Percentiles rank a stretch among this genome's conserved stretches.
phyloP scores from a whole-genome alignment of 108 stramenopile genomes.

The Cyclotella distinguenda region DNA sequence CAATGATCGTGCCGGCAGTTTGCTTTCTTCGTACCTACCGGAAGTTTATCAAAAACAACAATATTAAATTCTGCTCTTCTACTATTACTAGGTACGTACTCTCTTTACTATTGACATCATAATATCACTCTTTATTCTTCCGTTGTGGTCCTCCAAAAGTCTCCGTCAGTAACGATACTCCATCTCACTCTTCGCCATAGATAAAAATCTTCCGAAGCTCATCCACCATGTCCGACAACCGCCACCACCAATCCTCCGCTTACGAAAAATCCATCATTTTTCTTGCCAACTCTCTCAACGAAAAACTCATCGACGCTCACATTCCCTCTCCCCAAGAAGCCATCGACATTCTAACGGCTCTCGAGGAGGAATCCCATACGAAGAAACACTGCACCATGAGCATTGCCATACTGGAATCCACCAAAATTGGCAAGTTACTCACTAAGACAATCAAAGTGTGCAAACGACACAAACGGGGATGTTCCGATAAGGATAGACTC shows the following conservation, averaged over 20 bases:
- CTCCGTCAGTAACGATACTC: too few relatives aligned
- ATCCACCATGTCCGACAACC: too few relatives aligned
- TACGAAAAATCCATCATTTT: not conserved
- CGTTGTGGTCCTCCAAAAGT: too few relatives aligned
- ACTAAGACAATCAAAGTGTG: constrained; percentile 53
- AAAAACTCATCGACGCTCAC: constrained; percentile 13
- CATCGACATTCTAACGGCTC: constrained; percentile 24
- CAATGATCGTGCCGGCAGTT: too few relatives aligned
- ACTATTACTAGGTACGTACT: too few relatives aligned
- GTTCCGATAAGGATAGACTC: not conserved
- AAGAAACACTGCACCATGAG: constrained; percentile 18
- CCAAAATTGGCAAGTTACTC: constrained; percentile 53
- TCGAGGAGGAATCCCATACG: constrained; percentile 13
- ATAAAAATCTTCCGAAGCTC: too few relatives aligned
- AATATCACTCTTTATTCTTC: too few relatives aligned
- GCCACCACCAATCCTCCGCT: not conserved
- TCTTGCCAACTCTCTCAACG: constrained; percentile 21
- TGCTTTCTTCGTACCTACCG: too few relatives aligned
- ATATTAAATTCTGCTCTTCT: too few relatives aligned
- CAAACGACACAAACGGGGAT: constrained; percentile 57
- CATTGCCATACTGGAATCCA: constrained; percentile 45
- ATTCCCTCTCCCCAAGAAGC: constrained; percentile 13
- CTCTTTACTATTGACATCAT: too few relatives aligned
- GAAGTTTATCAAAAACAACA: too few relatives aligned
- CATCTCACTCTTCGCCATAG: too few relatives aligned